Evolutionary conservation across 2,329 filamentous ascomycete species (phyloP).

Genomic region (Fusarium nematophilum): DNA sequence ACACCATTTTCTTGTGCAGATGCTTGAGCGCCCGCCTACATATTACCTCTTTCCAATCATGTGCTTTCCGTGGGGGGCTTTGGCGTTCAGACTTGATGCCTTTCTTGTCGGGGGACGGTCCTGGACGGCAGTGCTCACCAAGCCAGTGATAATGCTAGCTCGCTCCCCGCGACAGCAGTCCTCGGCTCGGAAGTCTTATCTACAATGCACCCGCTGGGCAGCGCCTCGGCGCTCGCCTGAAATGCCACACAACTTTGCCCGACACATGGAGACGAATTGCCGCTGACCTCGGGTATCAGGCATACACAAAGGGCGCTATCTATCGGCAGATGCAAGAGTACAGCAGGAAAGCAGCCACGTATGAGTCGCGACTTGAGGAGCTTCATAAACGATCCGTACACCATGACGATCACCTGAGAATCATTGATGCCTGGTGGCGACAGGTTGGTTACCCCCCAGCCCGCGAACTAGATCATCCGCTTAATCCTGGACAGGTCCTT

Average conservation of each 20-base stretch:
- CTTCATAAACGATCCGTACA: constrained; percentile 80
- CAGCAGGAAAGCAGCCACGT: constrained; percentile 85
- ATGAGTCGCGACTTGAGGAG: constrained; percentile 85
- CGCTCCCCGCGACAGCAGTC: constrained; percentile 45
- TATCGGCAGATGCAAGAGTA: constrained; percentile 98
- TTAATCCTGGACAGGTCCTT: constrained; percentile 59
- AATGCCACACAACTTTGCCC: constrained; percentile 37
- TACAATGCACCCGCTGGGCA: constrained; percentile 34
- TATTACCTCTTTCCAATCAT: constrained; percentile 15
- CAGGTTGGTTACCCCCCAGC: constrained; percentile 71
- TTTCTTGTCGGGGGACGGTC: constrained; percentile 44
- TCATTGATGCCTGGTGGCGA: constrained; percentile 93
- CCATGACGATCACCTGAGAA: constrained; percentile 92
- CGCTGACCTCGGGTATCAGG: constrained; percentile 47
- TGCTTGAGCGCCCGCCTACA: constrained; percentile 22
- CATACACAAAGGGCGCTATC: constrained; percentile 85
- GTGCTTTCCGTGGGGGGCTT: constrained; percentile 21
- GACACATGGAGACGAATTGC: constrained; percentile 31
- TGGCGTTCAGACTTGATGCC: constrained; percentile 37
- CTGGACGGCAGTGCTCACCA: constrained; percentile 51
- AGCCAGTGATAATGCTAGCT: constrained; percentile 51
- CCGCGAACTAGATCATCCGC: constrained; percentile 3
- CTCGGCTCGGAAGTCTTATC: constrained; percentile 43
- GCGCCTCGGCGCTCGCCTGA: constrained; percentile 33
- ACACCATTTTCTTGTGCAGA: constrained; percentile 41